These are phyloP conservation scores for Leccinum disarticulatum DNA, from an alignment of 768 basidiomycete genomes.

Conservation along the genomic window DNA sequence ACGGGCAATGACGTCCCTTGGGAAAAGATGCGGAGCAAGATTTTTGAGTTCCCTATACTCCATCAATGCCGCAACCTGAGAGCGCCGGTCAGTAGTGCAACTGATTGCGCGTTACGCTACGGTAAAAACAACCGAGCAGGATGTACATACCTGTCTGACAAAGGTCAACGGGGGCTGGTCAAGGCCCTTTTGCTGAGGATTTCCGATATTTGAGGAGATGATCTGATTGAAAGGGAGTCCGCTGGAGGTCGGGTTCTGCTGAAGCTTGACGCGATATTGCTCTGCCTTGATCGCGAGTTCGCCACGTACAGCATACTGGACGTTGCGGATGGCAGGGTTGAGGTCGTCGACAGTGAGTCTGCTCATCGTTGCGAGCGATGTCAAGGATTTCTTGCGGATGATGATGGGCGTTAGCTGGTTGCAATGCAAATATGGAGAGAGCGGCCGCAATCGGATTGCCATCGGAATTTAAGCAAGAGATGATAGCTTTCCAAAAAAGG, in stretches of 20 bases:
- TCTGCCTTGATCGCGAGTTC: constrained; percentile 96
- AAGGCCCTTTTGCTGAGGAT: constrained; percentile 94
- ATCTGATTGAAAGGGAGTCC: constrained; percentile 82
- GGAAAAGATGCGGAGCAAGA: constrained; percentile 77
- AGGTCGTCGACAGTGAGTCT: constrained; percentile 67
- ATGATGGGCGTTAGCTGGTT: background rate
- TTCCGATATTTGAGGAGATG: constrained; percentile 96
- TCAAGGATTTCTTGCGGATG: constrained; percentile 2
- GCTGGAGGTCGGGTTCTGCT: constrained; percentile 42
- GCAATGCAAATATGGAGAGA: background rate
- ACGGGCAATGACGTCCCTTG: constrained; percentile 79
- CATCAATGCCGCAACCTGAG: constrained; percentile 82
- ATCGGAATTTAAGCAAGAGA: constrained; percentile 5
- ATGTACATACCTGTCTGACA: constrained; percentile 71
- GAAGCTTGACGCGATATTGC: constrained; percentile 69
- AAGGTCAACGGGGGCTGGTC: constrained; percentile 94
- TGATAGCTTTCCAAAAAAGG: background rate
- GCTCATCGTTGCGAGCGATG: constrained; percentile 40
- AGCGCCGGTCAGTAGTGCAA: background rate
- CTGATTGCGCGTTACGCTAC: background rate
- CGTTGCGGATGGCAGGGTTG: constrained; percentile 82
- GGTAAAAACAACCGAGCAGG: background rate
- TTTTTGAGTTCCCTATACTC: constrained; percentile 88
- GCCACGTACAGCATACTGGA: constrained; percentile 96
- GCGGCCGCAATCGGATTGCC: constrained; percentile 11